These are phyloP conservation scores for Seiridium unicorne DNA, from an alignment of 2,329 filamentous ascomycete species.

Conservation along the genomic window DNA sequence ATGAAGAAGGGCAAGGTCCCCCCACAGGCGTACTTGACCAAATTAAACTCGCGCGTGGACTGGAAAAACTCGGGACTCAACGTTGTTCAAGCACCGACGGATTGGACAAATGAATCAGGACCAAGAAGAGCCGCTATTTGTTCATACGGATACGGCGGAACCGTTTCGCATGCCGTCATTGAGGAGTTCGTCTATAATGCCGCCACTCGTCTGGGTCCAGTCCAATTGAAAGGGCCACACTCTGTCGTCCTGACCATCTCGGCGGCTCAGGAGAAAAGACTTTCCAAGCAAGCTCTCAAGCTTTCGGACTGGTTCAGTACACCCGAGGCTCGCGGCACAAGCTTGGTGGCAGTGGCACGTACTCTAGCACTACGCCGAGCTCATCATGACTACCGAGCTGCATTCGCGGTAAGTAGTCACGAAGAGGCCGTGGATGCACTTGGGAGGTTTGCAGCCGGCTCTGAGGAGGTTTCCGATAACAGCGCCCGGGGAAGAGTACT, in stretches of 20 bases:
- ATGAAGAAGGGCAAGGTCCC: conserved; percentile 21
- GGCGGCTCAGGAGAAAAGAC: conserved; percentile 7
- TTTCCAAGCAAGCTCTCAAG: background rate
- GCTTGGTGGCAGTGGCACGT: background rate
- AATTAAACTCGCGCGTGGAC: conserved; percentile 30
- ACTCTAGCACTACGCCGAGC: conserved; percentile 8
- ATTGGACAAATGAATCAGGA: conserved; percentile 15
- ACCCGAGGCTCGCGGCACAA: background rate
- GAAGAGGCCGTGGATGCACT: background rate
- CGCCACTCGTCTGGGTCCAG: no score
- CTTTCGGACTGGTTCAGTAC: background rate
- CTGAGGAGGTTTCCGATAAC: background rate
- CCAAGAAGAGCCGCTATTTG: conserved; percentile 25
- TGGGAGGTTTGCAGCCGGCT: background rate
- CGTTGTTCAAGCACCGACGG: conserved; percentile 19
- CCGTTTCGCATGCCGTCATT: conserved; percentile 31
- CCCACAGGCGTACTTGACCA: conserved; percentile 32
- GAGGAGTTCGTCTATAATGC: conserved; percentile 14
- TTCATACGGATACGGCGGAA: conserved; percentile 32
- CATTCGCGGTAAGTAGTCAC: conserved; percentile 1
- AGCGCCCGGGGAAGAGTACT: background rate
- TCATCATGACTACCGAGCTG: conserved; percentile 4
- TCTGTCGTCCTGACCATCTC: background rate
- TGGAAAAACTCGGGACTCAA: conserved; percentile 22
- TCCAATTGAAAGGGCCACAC: background rate